Evolutionary conservation across 1,284 basidiomycete genomes (phyloP).

Genomic region (Athelia sp.): DNA sequence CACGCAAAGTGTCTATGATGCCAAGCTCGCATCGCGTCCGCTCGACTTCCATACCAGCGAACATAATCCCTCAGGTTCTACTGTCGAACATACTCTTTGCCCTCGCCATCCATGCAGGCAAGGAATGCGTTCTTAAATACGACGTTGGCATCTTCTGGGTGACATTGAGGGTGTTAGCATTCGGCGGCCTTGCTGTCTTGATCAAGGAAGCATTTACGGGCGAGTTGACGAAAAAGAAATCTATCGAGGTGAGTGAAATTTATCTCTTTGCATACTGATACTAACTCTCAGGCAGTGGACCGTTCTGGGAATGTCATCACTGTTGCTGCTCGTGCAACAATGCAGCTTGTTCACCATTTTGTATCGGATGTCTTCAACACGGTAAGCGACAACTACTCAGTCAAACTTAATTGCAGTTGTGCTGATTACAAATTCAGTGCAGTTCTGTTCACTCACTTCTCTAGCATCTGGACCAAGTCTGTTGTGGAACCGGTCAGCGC

Average conservation of each 20-base stretch:
- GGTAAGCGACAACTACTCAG: constrained; percentile 34
- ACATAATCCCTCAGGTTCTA: constrained; percentile 48
- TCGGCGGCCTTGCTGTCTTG: constrained; percentile 54
- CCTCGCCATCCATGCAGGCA: constrained; percentile 54
- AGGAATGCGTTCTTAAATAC: constrained; percentile 57
- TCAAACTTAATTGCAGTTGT: not conserved
- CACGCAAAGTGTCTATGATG: constrained; percentile 59
- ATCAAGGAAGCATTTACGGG: constrained; percentile 53
- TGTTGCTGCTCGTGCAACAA: constrained; percentile 64
- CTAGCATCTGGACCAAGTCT: constrained; percentile 55
- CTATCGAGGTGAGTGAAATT: constrained; percentile 48
- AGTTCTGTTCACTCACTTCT: constrained; percentile 62
- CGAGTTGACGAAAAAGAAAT: constrained; percentile 43
- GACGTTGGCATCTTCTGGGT: constrained; percentile 73
- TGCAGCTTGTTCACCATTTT: constrained; percentile 57
- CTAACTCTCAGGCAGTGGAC: constrained; percentile 49
- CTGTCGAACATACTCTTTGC: constrained; percentile 59
- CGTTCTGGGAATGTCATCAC: constrained; percentile 57
- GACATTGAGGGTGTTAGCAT: constrained; percentile 61
- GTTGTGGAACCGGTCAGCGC: constrained; percentile 33
- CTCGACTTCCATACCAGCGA: constrained; percentile 47
- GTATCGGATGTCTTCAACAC: constrained; percentile 56
- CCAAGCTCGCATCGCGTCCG: constrained; percentile 39
- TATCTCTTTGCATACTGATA: not conserved
- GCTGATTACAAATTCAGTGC: constrained; percentile 36